These are phyloP conservation scores for Fusarium nelsonii DNA, from an alignment of 2,329 filamentous ascomycete species.

Conservation along the genomic window DNA sequence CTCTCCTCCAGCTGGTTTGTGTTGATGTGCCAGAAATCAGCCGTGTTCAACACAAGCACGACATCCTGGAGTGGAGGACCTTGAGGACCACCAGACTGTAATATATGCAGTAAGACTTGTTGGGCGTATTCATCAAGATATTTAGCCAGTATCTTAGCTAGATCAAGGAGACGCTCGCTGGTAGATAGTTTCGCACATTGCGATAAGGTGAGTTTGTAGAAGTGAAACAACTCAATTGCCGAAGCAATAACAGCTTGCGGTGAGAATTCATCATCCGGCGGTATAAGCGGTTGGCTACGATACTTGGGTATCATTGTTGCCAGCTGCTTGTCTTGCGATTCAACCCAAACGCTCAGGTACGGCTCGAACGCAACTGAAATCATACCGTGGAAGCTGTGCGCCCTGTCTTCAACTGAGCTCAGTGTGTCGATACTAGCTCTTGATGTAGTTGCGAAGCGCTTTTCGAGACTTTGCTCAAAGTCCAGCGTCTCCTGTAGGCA, in stretches of 20 bases:
- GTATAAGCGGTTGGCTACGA: slow-evolving; percentile 81
- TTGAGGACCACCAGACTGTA: slow-evolving; percentile 68
- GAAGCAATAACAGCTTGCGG: slow-evolving; percentile 90
- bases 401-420: slow-evolving; percentile 79
- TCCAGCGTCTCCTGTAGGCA: slow-evolving; percentile 96
- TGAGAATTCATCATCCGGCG: slow-evolving; percentile 91
- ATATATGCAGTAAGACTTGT: slow-evolving; percentile 83
- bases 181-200: slow-evolving; percentile 98
- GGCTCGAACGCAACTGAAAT: slow-evolving; percentile 98
- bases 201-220: slow-evolving; percentile 91
- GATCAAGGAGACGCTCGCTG: slow-evolving; percentile 84
- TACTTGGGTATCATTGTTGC: slow-evolving; percentile 89
- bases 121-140: slow-evolving; percentile 97
- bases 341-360: slow-evolving; percentile 96
- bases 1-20: slow-evolving; percentile 94
- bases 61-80: slow-evolving; percentile 76
- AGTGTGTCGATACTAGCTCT: slow-evolving; percentile 91
- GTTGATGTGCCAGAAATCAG: slow-evolving; percentile 96
- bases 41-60: slow-evolving; percentile 91
- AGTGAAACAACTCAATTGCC: slow-evolving; percentile 96
- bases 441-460: slow-evolving; percentile 78
- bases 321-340: slow-evolving; percentile 92
- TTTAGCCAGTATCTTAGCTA: slow-evolving; percentile 87
- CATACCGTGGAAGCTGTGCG: slow-evolving; percentile 84
- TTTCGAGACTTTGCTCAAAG: slow-evolving; percentile 93